Evolutionary conservation across 805 yeast genomes (phyloP), one percentile per base, ranked within the genome.

Genomic region (Wickerhamomyces bisporus): DNA sequence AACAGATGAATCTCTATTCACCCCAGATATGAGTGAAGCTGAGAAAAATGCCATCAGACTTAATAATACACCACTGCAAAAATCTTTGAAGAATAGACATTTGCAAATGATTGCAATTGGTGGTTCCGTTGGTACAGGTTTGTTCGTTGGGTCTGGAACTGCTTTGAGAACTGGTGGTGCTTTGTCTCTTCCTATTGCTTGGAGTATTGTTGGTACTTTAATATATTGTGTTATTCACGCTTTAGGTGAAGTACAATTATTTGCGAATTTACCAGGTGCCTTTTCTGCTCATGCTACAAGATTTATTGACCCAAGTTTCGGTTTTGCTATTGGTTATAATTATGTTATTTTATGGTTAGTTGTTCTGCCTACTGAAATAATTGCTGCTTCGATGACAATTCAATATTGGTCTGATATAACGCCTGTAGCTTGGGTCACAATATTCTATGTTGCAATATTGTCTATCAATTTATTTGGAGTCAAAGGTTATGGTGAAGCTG

Each of bases 101-200:
- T 55, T 80, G 50, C 77, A 78, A 47, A 77, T 81, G 74, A 72
- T 81, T 43, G 78, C 86, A 26, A 75, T 81, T 32, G 85, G 85
- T 28, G 79, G 83, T 32, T 70, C 80, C 30, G 74, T 80, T 27
- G 86, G 86, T 42, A 78, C 85, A 0, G 86, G 87, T 53, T 60
- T 80, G 39, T 78, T 81, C 44, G 73, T 80, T 38, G 85, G 84
- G 41, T 71, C 82, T 3, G 86, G 85, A 38, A 60, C 70, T 30
- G 75, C 83, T 1, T 62, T 81, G 42, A 55, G 56, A 26, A 65
- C 70, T 15, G 82, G 82, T 51, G 87, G 87, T 30, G 82, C 85
- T 5, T 84, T 78, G 3, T 73, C 81, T 25, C 56, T 80, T 26
- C 66, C 80, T 35, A 72, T 79, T 30, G 79, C 75, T 43, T 73